Percentiles rank a stretch among this genome's conserved stretches.
Evolutionary conservation across 129 eudicot species (phyloP).

Genomic region (Logfia minima): DNA sequence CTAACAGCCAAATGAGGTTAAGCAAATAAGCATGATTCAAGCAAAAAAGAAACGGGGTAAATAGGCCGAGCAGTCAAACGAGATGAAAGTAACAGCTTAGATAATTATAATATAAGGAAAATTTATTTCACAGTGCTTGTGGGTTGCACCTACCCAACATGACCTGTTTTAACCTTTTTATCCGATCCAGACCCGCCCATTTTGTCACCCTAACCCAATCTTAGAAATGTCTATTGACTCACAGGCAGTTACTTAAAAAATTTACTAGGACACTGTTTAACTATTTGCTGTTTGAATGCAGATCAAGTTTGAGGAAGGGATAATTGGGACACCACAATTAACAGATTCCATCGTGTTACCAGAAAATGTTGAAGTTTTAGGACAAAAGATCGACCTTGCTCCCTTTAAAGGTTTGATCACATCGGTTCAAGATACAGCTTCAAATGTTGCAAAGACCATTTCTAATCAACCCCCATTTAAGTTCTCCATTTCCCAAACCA

Average conservation of each 20-base stretch:
- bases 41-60: no score
- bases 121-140: background rate
- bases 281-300: constrained; percentile 28
- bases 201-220: background rate
- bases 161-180: background rate
- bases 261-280: background rate
- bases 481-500: constrained; percentile 54
- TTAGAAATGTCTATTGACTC: background rate
- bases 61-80: no score
- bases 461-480: constrained; percentile 80
- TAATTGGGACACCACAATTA: constrained; percentile 88
- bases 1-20: no score
- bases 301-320: constrained; percentile 86
- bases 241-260: background rate
- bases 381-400: constrained; percentile 70
- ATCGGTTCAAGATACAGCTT: constrained; percentile 79
- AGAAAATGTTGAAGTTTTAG: constrained; percentile 74
- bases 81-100: no score
- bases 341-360: constrained; percentile 79
- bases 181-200: background rate
- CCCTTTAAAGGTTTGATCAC: constrained; percentile 69
- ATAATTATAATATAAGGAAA: no score
- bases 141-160: background rate
- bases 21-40: no score
- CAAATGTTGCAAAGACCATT: constrained; percentile 77